phyloP scores from a whole-genome alignment of 83 land plant genomes.

The Isoetes engelmannii region DNA sequence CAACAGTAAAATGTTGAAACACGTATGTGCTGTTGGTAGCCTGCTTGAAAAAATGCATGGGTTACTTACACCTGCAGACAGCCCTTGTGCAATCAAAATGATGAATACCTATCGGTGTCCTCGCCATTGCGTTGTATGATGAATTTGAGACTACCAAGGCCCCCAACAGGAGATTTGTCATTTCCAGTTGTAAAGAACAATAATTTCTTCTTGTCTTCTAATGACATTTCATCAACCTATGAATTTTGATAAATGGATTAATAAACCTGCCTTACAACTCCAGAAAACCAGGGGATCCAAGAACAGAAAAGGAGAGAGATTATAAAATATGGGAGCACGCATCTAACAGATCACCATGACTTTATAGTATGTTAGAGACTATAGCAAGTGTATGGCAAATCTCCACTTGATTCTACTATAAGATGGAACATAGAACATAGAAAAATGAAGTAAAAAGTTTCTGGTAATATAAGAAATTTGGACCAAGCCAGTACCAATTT shows the following conservation, averaged over 20 bases:
- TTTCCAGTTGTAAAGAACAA: conserved; percentile 44
- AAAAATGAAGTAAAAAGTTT: no score
- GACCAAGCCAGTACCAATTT: conserved; percentile 25
- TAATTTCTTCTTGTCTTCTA: conserved; percentile 39
- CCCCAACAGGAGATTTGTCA: conserved; percentile 43
- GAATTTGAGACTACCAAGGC: conserved; percentile 31
- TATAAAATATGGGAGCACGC: neutral
- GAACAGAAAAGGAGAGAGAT: no score
- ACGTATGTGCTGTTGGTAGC: conserved; percentile 44
- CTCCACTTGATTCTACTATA: no score
- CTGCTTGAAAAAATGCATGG: conserved; percentile 12
- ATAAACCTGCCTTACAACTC: no score
- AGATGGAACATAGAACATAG: no score
- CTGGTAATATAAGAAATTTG: neutral
- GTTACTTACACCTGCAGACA: neutral
- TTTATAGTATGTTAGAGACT: no score
- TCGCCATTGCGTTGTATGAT: conserved; percentile 37
- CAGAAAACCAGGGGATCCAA: no score
- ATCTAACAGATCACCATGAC: no score
- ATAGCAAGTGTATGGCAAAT: no score
- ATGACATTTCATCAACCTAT: conserved; percentile 33
- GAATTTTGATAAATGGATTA: neutral
- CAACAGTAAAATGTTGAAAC: conserved; percentile 35
- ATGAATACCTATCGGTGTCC: conserved; percentile 38
- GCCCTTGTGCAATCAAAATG: conserved; percentile 3